phyloP scores from a whole-genome alignment of 495 filamentous ascomycete species.

The Staphylotrichum tortipilum region DNA sequence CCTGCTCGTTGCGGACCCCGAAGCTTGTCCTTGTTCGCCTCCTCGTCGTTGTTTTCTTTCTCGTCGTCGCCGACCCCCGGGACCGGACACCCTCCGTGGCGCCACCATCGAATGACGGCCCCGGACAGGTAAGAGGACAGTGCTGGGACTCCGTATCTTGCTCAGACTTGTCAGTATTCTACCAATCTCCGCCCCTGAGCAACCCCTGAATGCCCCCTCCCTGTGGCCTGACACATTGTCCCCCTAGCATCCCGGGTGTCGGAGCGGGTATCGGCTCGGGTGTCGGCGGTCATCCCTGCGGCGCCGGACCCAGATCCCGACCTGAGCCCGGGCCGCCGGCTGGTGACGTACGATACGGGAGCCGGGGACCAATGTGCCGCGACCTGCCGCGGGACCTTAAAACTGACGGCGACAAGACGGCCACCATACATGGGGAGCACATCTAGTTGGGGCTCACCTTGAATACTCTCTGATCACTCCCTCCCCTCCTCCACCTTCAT shows the following conservation, averaged over 20 bases:
- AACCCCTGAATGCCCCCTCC: not conserved
- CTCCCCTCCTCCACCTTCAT: not conserved
- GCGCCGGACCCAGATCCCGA: not conserved
- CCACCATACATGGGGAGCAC: too few species aligned
- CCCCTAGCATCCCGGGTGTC: not conserved
- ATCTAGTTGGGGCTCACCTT: too few species aligned
- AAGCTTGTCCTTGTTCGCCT: too few species aligned
- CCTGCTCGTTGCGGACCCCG: not conserved
- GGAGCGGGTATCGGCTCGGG: conserved; percentile 5
- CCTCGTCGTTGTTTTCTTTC: too few species aligned
- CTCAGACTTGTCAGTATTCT: too few species aligned
- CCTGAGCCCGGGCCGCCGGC: not conserved
- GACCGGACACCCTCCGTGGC: not conserved
- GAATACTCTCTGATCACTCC: too few species aligned
- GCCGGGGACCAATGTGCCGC: too few species aligned
- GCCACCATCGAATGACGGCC: conserved; percentile 7
- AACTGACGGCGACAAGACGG: not conserved
- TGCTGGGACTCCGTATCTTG: too few species aligned
- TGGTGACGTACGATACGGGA: not conserved
- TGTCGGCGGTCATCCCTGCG: not conserved
- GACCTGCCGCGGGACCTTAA: not conserved
- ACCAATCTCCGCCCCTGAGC: not conserved
- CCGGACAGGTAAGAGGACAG: not conserved
- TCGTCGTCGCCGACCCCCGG: not conserved
- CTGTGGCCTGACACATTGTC: not conserved